Evolutionary conservation across 768 basidiomycete genomes (phyloP), one percentile per base, ranked within the genome.

Genomic region (Naganishia vaughanmartiniae): DNA sequence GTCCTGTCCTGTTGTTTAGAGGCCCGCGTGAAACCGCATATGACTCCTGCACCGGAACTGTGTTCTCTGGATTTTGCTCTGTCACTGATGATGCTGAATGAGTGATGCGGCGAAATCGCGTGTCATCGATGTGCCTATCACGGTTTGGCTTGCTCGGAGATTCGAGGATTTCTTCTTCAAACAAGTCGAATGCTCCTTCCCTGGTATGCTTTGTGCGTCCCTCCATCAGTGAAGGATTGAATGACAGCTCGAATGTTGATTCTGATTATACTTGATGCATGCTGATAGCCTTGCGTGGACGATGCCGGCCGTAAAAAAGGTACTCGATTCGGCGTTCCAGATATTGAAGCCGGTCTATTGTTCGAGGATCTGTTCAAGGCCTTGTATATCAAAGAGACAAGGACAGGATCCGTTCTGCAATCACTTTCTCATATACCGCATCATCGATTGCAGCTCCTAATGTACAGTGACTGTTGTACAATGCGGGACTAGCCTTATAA

Each of bases 131-230:
- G 1, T 42, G 24, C 11, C 14, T 26, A 14, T 63, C 26, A 15
- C 15, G 12, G 6, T 1, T 26, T 15, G 28, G 39, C 7, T 36
- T 45, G 5, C 42, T 26, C n/a, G 36, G 34, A 58, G 60, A 42
- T 4, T 26, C 26, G 24, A 45, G 28, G 6, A 26, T 26, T 21
- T 42, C 60, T 45, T 63, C 60, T 3, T 24, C 24, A 11, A 42
- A 63, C 10, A 30, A 9, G 14, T 63, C 39, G 30, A 63, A 63
- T 26, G 60, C 60, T 26, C 39, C 60, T 63, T 63, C 60, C 7
- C 60, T 34, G 24, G 14, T 45, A 42, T 63, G 60, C 33, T 36
- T 63, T n/a, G 15, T 45, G 31, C n/a, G 21, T 39, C 6, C 10
- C 19, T 31, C 34, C 31, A 34, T 36, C 15, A 39, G 57, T n/a